A percentile compares a stretch with the other conserved stretches of the same genome.
Conservation (phyloP, 257 asterid species). For the Jacaranda mimosifolia region DNA sequence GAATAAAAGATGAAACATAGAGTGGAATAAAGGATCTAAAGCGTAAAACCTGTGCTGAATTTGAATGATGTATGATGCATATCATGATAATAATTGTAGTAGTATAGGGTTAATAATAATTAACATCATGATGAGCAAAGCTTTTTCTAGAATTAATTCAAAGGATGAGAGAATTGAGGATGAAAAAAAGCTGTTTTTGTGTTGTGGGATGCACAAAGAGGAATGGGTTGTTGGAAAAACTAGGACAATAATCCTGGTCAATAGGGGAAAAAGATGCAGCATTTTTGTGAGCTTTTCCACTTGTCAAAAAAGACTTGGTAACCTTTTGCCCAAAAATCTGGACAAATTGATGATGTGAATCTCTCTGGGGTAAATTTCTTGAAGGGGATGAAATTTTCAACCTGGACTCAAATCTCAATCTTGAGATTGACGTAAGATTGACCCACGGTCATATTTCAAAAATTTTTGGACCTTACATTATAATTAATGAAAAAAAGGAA, state of each 20-base stretch:
- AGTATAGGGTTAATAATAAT: neutral
- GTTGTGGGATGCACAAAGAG: neutral
- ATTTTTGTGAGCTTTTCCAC: constrained; percentile 23
- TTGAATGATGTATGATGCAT: neutral
- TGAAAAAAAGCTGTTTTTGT: neutral
- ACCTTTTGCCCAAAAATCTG: constrained; percentile 26
- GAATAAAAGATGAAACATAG: too few species aligned
- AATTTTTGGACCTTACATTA: too few species aligned
- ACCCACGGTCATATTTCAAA: too few species aligned
- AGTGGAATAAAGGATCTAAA: too few species aligned
- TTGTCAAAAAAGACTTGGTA: constrained; percentile 2
- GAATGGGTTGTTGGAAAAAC: constrained; percentile 34
- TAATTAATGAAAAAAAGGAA: too few species aligned
- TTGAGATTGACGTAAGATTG: too few species aligned
- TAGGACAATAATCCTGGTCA: constrained; percentile 56
- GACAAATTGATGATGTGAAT: neutral
- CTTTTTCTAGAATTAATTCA: neutral
- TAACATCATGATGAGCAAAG: neutral
- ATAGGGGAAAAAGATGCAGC: constrained; percentile 32
- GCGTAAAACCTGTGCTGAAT: neutral
- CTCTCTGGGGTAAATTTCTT: too few species aligned
- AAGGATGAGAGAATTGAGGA: constrained; percentile 9
- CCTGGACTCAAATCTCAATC: too few species aligned
- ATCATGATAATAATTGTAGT: neutral
- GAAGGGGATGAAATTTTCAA: too few species aligned